A percentile compares a stretch with the other conserved stretches of the same genome.
These are phyloP conservation scores for Parathielavia appendiculata DNA, from an alignment of 495 filamentous ascomycete genomes.

Conservation along the genomic window DNA sequence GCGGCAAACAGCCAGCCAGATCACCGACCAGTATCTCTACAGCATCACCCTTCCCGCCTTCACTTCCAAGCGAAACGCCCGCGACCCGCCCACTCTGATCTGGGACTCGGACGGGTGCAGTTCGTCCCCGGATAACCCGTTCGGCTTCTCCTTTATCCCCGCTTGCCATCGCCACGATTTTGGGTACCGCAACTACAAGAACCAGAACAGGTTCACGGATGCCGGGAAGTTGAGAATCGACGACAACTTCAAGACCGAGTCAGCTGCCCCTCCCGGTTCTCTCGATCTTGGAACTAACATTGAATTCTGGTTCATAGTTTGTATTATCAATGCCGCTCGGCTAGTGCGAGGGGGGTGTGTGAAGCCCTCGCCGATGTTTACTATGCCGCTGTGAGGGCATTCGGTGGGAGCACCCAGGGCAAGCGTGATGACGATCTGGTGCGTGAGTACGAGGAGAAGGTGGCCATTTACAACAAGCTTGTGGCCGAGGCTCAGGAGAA, in stretches of 20 bases:
- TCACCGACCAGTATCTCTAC: constrained; percentile 39
- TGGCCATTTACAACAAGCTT: constrained; percentile 30
- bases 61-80: constrained; percentile 23
- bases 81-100: constrained; percentile 29
- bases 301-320: constrained; percentile 21
- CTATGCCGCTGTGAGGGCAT: constrained; percentile 40
- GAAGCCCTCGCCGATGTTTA: constrained; percentile 40
- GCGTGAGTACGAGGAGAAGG: constrained; percentile 30
- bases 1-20: constrained; percentile 14
- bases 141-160: constrained; percentile 39
- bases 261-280: neutral
- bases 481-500: constrained; percentile 28
- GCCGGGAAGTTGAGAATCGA: constrained; percentile 33
- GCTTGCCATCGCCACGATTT: constrained; percentile 47
- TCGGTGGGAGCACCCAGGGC: constrained; percentile 29
- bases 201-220: constrained; percentile 36
- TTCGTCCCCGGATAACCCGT: constrained; percentile 38
- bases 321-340: constrained; percentile 30
- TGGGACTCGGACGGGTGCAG: constrained; percentile 43
- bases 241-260: constrained; percentile 40
- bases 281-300: neutral
- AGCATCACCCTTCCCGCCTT: constrained; percentile 26
- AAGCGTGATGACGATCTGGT: constrained; percentile 30
- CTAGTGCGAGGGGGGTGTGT: constrained; percentile 23
- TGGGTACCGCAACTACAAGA: constrained; percentile 44